Conservation (phyloP, 371 early-diverging fungal species). For the Mortierella sp. region DNA sequence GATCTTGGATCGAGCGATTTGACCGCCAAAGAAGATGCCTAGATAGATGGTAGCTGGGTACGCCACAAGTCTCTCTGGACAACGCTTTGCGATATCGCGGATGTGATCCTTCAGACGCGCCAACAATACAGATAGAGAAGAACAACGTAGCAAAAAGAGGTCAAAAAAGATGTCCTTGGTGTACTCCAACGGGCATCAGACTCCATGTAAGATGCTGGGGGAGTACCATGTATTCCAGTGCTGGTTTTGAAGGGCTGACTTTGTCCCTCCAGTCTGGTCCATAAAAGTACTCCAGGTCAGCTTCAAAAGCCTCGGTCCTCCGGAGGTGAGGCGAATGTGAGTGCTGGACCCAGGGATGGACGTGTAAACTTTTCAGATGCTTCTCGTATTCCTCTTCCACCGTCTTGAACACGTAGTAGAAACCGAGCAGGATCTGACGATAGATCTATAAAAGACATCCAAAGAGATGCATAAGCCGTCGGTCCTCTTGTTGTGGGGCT, state of each 20-base stretch:
- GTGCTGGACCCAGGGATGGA: conserved; percentile 26
- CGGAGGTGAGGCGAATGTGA: conserved; percentile 34
- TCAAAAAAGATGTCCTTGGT: background rate
- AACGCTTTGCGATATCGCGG: conserved; percentile 34
- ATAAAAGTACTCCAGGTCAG: conserved; percentile 42
- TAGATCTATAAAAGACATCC: conserved; percentile 23
- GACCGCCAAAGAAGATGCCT: conserved; percentile 46
- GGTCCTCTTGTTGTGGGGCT: no score
- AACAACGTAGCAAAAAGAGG: background rate
- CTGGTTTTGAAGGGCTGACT: conserved; percentile 20
- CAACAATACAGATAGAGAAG: background rate
- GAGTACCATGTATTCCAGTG: conserved; percentile 35
- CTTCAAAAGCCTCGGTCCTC: conserved; percentile 37
- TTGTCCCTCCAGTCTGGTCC: conserved; percentile 36
- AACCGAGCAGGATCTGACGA: conserved; percentile 40
- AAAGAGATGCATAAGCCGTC: background rate
- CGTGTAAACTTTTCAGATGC: conserved; percentile 12
- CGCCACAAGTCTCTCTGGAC: conserved; percentile 38
- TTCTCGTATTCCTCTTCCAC: conserved; percentile 39
- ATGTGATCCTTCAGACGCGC: conserved; percentile 33
- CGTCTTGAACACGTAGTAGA: conserved; percentile 42
- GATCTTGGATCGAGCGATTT: conserved; percentile 36
- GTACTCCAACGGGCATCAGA: no score
- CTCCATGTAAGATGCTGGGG: background rate
- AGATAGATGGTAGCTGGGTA: conserved; percentile 43